phyloP scores from a whole-genome alignment of 2,329 filamentous ascomycete species.

The Nigrospora oryzae region DNA sequence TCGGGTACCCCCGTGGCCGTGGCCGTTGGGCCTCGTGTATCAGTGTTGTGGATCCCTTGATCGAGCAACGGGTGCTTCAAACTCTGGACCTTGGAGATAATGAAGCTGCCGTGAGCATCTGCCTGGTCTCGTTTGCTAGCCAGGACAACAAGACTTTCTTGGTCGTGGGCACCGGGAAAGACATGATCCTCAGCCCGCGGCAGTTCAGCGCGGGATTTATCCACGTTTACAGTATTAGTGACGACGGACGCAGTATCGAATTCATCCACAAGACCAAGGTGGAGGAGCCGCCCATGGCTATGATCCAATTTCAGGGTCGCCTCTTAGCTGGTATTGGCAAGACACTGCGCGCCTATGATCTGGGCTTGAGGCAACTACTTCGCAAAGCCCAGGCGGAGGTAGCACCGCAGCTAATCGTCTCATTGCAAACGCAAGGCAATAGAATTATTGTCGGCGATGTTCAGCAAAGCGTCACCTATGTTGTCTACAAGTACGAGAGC shows the following conservation, averaged over 20 bases:
- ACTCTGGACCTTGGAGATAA: conserved; percentile 81
- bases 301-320: conserved; percentile 87
- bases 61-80: conserved; percentile 63
- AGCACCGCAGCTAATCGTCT: conserved; percentile 75
- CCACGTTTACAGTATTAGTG: conserved; percentile 83
- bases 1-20: conserved; percentile 77
- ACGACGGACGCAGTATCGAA: conserved; percentile 79
- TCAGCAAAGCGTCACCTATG: conserved; percentile 82
- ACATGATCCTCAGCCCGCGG: conserved; percentile 72
- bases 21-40: conserved; percentile 96
- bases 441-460: conserved; percentile 86
- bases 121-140: conserved; percentile 76
- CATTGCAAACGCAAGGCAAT: conserved; percentile 80
- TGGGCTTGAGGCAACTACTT: conserved; percentile 86
- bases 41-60: conserved; percentile 77
- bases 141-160: conserved; percentile 86
- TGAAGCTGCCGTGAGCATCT: conserved; percentile 81
- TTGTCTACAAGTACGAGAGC: conserved; percentile 86
- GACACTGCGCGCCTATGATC: conserved; percentile 78
- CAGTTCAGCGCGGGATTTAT: conserved; percentile 75
- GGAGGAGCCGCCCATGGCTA: conserved; percentile 80
- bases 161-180: conserved; percentile 89
- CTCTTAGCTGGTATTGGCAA: conserved; percentile 79
- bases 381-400: conserved; percentile 83
- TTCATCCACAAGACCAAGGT: conserved; percentile 96